A percentile compares a stretch with the other conserved stretches of the same genome.
These are phyloP conservation scores for Eragrostis tef DNA, from an alignment of 202 grass and related monocot species.

Conservation along the genomic window DNA sequence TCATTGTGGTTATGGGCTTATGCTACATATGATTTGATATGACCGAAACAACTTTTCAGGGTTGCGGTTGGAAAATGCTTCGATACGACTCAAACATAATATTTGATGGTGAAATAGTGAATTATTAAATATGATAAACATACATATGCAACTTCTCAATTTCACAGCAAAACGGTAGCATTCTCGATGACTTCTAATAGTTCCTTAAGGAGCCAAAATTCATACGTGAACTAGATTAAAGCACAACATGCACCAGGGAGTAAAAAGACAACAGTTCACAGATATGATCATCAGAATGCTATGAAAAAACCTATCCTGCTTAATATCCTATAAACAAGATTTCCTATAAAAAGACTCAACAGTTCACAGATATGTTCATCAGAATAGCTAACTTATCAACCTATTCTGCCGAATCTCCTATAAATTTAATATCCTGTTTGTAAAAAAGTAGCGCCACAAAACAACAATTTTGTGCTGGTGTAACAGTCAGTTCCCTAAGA, in stretches of 20 bases:
- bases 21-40: not conserved
- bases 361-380: not conserved
- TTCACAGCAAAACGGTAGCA: constrained; percentile 1
- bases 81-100: constrained; percentile 1
- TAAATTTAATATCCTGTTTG: constrained; percentile 1
- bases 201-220: constrained; percentile 6
- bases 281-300: not conserved
- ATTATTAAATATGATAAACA: constrained; percentile 33
- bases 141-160: not conserved
- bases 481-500: not conserved
- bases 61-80: not conserved
- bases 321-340: too few species aligned
- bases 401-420: not conserved
- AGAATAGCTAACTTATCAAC: constrained; percentile 5
- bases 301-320: not conserved
- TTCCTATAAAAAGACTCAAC: too few species aligned
- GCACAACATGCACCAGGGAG: not conserved
- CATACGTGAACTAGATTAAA: not conserved
- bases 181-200: not conserved
- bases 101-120: constrained; percentile 6
- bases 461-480: not conserved
- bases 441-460: constrained; percentile 13
- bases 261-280: not conserved
- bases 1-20: constrained; percentile 13
- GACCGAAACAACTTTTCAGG: not conserved